Percentiles rank a stretch among this genome's conserved stretches.
Evolutionary conservation across 2,329 filamentous ascomycete genomes (phyloP).

Genomic region (Thielaviopsis populi): DNA sequence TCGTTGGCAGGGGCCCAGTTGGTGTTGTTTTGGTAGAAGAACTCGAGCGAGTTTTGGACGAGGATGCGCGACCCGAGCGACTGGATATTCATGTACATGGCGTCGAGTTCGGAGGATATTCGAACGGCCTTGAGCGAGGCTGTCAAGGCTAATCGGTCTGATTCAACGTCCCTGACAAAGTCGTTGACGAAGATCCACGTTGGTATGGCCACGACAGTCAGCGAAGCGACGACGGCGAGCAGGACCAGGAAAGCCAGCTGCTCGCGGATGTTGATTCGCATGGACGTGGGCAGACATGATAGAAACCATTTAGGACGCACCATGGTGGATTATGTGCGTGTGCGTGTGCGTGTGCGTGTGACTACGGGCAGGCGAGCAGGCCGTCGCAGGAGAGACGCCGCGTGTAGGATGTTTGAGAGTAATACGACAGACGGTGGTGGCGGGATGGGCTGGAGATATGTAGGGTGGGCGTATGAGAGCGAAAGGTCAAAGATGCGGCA

Average conservation of each 20-base stretch:
- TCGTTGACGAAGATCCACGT: constrained; percentile 47
- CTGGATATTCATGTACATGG: constrained; percentile 60
- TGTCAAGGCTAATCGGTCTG: constrained; percentile 54
- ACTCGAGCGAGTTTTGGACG: constrained; percentile 37
- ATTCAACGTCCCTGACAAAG: constrained; percentile 37
- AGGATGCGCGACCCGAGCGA: constrained; percentile 55
- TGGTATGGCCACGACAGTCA: constrained; percentile 67
- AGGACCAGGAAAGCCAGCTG: constrained; percentile 73
- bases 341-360: background rate
- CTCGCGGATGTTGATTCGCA: constrained; percentile 78
- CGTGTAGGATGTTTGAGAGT: too few species aligned
- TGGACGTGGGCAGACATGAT: constrained; percentile 25
- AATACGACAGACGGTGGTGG: too few species aligned
- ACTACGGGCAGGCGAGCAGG: too few species aligned
- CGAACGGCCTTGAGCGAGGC: constrained; percentile 78
- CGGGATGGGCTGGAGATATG: too few species aligned
- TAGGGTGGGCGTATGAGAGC: too few species aligned
- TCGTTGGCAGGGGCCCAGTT: constrained; percentile 46
- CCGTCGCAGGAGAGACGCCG: background rate
- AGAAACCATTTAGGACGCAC: constrained; percentile 14
- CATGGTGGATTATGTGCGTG: constrained; percentile 10
- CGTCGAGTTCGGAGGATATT: constrained; percentile 60
- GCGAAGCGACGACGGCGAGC: constrained; percentile 54
- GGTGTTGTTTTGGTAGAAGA: constrained; percentile 42
- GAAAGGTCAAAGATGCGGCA: too few species aligned